Conservation (phyloP, 306 rosid genomes). For the Carpinus fangiana region DNA sequence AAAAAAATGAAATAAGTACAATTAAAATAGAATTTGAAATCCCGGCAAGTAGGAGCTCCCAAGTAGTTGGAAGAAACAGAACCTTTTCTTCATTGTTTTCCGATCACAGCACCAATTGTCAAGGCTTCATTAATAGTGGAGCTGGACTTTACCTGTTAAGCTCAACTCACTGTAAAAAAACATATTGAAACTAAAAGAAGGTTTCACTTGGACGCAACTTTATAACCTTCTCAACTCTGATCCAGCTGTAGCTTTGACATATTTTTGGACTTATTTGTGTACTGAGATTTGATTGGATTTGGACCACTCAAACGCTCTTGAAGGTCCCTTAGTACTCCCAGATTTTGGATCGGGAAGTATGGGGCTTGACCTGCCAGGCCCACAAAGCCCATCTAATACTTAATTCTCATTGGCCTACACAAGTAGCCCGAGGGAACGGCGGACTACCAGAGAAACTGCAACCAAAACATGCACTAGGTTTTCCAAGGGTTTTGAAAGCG, state of each 20-base stretch:
- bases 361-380: too few species aligned
- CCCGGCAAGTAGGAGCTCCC: conserved; percentile 45
- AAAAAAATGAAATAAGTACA: too few species aligned
- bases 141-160: not conserved
- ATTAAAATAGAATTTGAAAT: not conserved
- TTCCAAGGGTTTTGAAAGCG: too few species aligned
- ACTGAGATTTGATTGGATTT: conserved; percentile 11
- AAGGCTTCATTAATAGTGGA: not conserved
- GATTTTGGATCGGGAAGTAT: too few species aligned
- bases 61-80: conserved; percentile 52
- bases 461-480: too few species aligned
- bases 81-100: conserved; percentile 53
- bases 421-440: too few species aligned
- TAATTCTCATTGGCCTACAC: too few species aligned
- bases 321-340: not conserved
- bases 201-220: not conserved
- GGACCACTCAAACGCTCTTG: conserved; percentile 19
- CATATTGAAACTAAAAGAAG: not conserved
- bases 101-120: not conserved
- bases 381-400: too few species aligned
- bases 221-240: not conserved
- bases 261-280: conserved; percentile 9
- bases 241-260: conserved; percentile 24
- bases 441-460: too few species aligned
- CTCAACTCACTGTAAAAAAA: not conserved